Conservation (phyloP, 352 stramenopile species). For the Thalassiosira hispida region DNA sequence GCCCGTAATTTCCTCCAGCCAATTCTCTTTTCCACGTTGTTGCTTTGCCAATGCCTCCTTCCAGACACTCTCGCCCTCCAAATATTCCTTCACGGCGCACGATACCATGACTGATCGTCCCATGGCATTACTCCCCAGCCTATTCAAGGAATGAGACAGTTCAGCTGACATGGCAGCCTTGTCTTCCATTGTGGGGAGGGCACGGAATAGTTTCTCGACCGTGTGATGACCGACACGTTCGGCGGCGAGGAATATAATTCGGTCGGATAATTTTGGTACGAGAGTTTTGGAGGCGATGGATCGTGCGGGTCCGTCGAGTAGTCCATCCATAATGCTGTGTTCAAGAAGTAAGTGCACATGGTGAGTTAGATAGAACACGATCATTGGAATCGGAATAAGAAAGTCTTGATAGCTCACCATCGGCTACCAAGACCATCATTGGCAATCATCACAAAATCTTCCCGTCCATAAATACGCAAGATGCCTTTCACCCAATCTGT, state of each 20-base stretch:
- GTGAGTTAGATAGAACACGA: background rate
- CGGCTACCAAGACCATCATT: constrained; percentile 79
- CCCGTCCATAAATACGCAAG: constrained; percentile 38
- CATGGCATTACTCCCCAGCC: constrained; percentile 73
- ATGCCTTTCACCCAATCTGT: constrained; percentile 67
- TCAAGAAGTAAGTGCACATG: constrained; percentile 3
- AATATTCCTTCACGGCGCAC: constrained; percentile 67
- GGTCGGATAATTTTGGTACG: constrained; percentile 57
- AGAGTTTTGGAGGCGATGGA: constrained; percentile 53
- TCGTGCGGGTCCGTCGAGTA: constrained; percentile 69
- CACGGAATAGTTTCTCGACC: constrained; percentile 74
- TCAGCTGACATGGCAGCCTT: constrained; percentile 67
- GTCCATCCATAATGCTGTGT: constrained; percentile 69
- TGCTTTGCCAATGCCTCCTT: constrained; percentile 49
- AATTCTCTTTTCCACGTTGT: constrained; percentile 31
- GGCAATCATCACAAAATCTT: constrained; percentile 64
- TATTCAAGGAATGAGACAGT: constrained; percentile 64
- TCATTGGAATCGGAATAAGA: background rate
- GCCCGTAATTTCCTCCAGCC: constrained; percentile 52
- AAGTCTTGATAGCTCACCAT: constrained; percentile 50
- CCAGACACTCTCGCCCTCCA: constrained; percentile 61
- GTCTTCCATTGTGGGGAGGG: constrained; percentile 63
- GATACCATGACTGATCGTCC: constrained; percentile 68
- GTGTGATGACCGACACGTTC: constrained; percentile 79
- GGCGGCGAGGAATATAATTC: constrained; percentile 55